Percentiles rank a stretch among this genome's conserved stretches.
phyloP scores from a whole-genome alignment of 2,329 filamentous ascomycete genomes.

The Akanthomyces uredinophilus region DNA sequence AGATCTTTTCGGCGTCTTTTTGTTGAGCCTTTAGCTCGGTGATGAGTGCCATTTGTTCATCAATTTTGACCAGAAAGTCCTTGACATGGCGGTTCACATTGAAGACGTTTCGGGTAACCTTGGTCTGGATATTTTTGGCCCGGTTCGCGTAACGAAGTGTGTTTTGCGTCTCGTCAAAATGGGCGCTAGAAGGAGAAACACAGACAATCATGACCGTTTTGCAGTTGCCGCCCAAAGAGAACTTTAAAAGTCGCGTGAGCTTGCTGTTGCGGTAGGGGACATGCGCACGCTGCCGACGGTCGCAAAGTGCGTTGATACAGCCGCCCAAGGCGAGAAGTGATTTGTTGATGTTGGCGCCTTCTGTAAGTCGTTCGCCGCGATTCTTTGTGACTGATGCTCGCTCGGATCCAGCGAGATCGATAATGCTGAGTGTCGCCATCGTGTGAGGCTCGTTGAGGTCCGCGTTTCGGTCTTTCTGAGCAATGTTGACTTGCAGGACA shows the following conservation, averaged over 20 bases:
- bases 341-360: slow-evolving; percentile 99
- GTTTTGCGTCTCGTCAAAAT: slow-evolving; percentile 98
- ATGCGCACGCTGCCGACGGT: slow-evolving; percentile 84
- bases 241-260: slow-evolving; percentile 89
- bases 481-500: slow-evolving; percentile 93
- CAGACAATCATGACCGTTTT: slow-evolving; percentile 99
- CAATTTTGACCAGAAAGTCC: slow-evolving; percentile 98
- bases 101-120: slow-evolving; percentile 98
- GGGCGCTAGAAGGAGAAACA: slow-evolving; percentile 89
- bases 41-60: slow-evolving; percentile 95
- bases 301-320: slow-evolving; percentile 97
- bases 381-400: slow-evolving; percentile 96
- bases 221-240: slow-evolving; percentile 95
- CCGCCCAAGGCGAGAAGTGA: slow-evolving; percentile 89
- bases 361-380: slow-evolving; percentile 79
- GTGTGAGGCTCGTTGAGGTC: slow-evolving; percentile 91
- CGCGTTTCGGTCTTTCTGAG: slow-evolving; percentile 90
- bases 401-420: slow-evolving; percentile 93
- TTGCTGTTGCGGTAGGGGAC: slow-evolving; percentile 98
- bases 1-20: slow-evolving; percentile 76
- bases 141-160: slow-evolving; percentile 95
- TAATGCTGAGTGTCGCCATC: slow-evolving; percentile 97
- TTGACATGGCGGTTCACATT: slow-evolving; percentile 99
- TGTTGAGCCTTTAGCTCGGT: slow-evolving; percentile 92
- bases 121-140: slow-evolving; percentile 99